Evolutionary conservation across 176 grass and related monocot species (phyloP).

Genomic region (Musa itinerans): DNA sequence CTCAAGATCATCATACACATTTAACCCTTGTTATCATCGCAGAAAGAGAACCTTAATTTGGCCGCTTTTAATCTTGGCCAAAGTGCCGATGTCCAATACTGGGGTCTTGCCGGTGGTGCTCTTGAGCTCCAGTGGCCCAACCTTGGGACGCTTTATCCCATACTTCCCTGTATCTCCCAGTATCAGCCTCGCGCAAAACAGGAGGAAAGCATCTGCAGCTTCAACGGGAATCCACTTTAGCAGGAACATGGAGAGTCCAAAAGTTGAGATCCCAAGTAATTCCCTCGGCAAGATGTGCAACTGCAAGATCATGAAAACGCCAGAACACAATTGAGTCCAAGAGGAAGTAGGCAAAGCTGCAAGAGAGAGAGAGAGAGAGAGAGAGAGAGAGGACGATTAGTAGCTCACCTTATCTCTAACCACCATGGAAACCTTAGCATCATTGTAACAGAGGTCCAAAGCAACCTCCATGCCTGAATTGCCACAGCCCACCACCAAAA

Average conservation of each 20-base stretch:
- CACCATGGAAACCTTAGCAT: slow-evolving; percentile 56
- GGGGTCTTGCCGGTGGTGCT: slow-evolving; percentile 60
- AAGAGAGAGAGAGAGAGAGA: too few species aligned
- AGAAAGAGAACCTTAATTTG: slow-evolving; percentile 44
- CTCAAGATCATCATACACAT: too few species aligned
- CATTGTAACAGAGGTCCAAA: slow-evolving; percentile 84
- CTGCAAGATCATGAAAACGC: slow-evolving; percentile 18
- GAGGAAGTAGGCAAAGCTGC: too few species aligned
- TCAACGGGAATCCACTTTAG: slow-evolving; percentile 53
- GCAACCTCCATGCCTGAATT: slow-evolving; percentile 97
- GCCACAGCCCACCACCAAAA: slow-evolving; percentile 80
- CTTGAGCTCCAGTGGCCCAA: slow-evolving; percentile 65
- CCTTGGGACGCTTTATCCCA: slow-evolving; percentile 46
- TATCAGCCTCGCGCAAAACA: slow-evolving; percentile 51
- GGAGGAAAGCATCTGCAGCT: slow-evolving; percentile 51
- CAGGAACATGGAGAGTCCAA: slow-evolving; percentile 66
- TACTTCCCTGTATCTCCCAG: slow-evolving; percentile 62
- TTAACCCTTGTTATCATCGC: too few species aligned
- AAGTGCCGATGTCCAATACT: slow-evolving; percentile 54
- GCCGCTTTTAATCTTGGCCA: slow-evolving; percentile 48
- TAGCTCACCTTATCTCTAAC: slow-evolving; percentile 72
- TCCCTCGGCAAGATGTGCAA: slow-evolving; percentile 78
- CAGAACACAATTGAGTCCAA: background rate
- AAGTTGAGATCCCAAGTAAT: slow-evolving; percentile 78
- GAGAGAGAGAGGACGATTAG: too few species aligned